Percentiles rank a stretch among this genome's conserved stretches.
phyloP scores from a whole-genome alignment of 306 rosid genomes.

The Lupinus albus region DNA sequence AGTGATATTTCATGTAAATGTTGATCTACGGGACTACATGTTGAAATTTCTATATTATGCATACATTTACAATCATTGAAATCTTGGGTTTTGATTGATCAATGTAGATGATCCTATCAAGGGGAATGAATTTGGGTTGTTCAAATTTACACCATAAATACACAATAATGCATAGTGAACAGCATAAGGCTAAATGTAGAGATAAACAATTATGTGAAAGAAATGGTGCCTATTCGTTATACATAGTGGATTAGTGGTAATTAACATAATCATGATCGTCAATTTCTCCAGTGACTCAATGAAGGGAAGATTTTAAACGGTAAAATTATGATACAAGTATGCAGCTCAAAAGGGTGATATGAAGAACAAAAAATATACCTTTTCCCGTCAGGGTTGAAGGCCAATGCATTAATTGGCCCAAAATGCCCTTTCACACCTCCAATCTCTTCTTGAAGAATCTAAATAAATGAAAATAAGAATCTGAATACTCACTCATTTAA shows the following conservation, averaged over 20 bases:
- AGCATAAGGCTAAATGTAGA: background rate
- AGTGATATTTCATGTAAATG: background rate
- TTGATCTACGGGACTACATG: background rate
- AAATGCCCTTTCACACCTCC: slow-evolving; percentile 98
- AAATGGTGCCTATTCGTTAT: no score
- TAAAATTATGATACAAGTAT: background rate
- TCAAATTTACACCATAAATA: slow-evolving; percentile 5
- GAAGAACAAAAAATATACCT: slow-evolving; percentile 53
- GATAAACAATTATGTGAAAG: no score
- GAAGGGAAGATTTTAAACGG: background rate
- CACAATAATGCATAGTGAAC: background rate
- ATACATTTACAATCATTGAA: background rate
- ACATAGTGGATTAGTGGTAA: background rate
- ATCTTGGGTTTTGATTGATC: slow-evolving; percentile 3
- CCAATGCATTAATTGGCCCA: slow-evolving; percentile 95
- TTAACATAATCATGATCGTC: slow-evolving; percentile 15
- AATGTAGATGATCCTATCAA: background rate
- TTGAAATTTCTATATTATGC: background rate
- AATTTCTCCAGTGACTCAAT: slow-evolving; percentile 9
- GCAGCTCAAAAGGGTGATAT: background rate
- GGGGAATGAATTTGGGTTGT: background rate
- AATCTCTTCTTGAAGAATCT: slow-evolving; percentile 97
- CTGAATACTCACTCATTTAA: background rate
- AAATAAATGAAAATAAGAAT: slow-evolving; percentile 27
- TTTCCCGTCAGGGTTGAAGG: slow-evolving; percentile 93